These are phyloP conservation scores for Spiraea crenata DNA, from an alignment of 331 rosid species.

Conservation along the genomic window DNA sequence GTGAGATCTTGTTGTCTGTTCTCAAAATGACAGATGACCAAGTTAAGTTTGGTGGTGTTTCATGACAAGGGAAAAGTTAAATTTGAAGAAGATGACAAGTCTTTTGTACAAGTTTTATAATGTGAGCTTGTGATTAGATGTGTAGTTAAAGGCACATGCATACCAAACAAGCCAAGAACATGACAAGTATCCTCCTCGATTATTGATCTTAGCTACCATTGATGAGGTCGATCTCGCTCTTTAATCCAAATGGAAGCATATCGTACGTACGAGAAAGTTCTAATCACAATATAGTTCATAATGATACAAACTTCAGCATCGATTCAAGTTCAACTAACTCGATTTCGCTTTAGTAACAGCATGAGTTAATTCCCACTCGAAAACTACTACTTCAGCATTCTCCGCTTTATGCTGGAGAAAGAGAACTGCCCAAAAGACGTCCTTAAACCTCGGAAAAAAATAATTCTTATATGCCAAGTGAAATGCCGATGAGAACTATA, in stretches of 20 bases:
- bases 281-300: too few species aligned
- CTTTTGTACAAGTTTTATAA: neutral
- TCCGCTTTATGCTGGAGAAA: too few species aligned
- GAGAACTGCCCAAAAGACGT: too few species aligned
- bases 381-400: too few species aligned
- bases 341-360: too few species aligned
- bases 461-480: too few species aligned
- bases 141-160: neutral
- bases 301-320: too few species aligned
- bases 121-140: neutral
- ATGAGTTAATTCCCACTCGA: too few species aligned
- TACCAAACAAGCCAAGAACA: neutral
- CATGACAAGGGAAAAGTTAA: constrained; percentile 2
- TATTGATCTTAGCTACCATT: neutral
- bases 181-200: neutral
- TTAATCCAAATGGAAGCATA: constrained; percentile 4
- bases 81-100: neutral
- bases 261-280: too few species aligned
- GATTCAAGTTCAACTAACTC: too few species aligned
- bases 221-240: neutral
- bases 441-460: too few species aligned
- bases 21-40: constrained; percentile 6
- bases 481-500: too few species aligned
- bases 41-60: constrained; percentile 12
- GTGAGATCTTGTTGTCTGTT: neutral